These are phyloP conservation scores for Lablab purpureus DNA, from an alignment of 306 rosid genomes.

Conservation along the genomic window DNA sequence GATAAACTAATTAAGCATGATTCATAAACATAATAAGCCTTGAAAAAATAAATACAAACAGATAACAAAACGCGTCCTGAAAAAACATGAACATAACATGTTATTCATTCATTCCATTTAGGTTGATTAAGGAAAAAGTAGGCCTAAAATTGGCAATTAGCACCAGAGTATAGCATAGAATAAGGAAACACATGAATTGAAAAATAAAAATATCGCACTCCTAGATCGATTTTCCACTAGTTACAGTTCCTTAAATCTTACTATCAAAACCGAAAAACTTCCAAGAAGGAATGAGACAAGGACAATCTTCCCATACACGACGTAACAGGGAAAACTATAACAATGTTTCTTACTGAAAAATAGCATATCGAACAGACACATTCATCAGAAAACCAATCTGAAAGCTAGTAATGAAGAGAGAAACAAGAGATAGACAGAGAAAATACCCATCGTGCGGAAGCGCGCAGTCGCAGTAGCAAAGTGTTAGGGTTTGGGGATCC, in stretches of 20 bases:
- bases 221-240: background rate
- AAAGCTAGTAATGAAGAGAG: background rate
- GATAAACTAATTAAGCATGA: background rate
- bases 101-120: background rate
- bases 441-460: constrained; percentile 47
- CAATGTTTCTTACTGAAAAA: background rate
- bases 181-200: background rate
- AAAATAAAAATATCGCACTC: background rate
- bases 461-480: background rate
- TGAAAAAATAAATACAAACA: background rate
- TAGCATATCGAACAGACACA: background rate
- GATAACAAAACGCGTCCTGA: too few species aligned
- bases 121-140: background rate
- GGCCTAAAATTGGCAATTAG: background rate
- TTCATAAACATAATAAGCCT: background rate
- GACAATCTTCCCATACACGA: background rate
- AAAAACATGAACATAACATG: background rate
- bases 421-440: background rate
- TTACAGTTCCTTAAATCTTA: background rate
- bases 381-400: background rate
- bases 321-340: background rate
- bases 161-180: background rate
- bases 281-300: background rate
- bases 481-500: constrained; percentile 37
- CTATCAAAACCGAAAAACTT: background rate